These are phyloP conservation scores for Paraconiothyrium sp. DNA, from an alignment of 2,329 filamentous ascomycete genomes.

Conservation along the genomic window DNA sequence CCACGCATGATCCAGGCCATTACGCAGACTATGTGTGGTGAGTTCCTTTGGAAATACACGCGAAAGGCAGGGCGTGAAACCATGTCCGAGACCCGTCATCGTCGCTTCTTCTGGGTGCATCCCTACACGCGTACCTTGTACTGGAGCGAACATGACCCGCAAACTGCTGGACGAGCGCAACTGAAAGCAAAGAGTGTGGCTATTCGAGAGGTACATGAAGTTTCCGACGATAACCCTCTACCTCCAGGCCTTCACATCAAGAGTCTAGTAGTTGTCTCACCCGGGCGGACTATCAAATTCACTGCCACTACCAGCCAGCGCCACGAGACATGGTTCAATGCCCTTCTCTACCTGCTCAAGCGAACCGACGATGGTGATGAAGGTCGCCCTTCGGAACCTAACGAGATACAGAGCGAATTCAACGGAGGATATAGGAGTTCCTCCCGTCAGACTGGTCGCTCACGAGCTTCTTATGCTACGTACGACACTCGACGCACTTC, in stretches of 20 bases:
- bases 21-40: conserved; percentile 99
- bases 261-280: conserved; percentile 89
- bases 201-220: conserved; percentile 91
- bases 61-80: conserved; percentile 90
- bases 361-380: conserved; percentile 66
- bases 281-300: conserved; percentile 89
- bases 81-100: conserved; percentile 88
- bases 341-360: conserved; percentile 88
- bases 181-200: conserved; percentile 87
- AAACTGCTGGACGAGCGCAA: conserved; percentile 78
- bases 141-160: conserved; percentile 93
- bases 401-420: conserved; percentile 75
- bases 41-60: conserved; percentile 99
- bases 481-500: conserved; percentile 71
- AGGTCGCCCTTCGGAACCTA: conserved; percentile 65
- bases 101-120: conserved; percentile 98
- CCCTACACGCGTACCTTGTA: conserved; percentile 96
- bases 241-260: conserved; percentile 94
- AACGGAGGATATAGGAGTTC: conserved; percentile 69
- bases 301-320: conserved; percentile 92
- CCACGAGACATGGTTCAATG: conserved; percentile 99
- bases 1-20: conserved; percentile 99
- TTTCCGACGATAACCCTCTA: conserved; percentile 93
- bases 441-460: conserved; percentile 62
- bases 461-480: conserved; percentile 74